Percentiles rank a stretch among this genome's conserved stretches.
Conservation (phyloP, 257 asterid species). For the Osmanthus fragrans region DNA sequence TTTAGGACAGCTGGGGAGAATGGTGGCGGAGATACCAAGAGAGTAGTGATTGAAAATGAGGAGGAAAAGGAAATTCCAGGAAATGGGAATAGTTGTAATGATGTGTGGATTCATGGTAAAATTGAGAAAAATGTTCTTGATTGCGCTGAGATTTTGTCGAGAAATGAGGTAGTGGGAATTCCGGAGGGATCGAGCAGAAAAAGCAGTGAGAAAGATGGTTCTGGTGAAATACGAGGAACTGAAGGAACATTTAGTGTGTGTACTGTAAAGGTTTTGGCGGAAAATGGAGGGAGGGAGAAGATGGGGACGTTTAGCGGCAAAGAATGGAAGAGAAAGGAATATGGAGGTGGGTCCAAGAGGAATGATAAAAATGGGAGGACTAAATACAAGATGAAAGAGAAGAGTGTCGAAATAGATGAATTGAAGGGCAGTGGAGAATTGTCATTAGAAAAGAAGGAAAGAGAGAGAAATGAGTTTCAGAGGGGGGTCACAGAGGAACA, state of each 20-base stretch:
- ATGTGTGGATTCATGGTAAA: conserved; percentile 13
- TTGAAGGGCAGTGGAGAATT: conserved; percentile 16
- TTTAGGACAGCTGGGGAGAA: conserved; percentile 19
- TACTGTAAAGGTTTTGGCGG: conserved; percentile 22
- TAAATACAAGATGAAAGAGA: neutral
- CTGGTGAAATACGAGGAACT: conserved; percentile 9
- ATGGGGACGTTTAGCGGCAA: neutral
- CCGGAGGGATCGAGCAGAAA: conserved; percentile 11
- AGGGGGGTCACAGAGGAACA: neutral
- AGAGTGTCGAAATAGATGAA: conserved; percentile 3
- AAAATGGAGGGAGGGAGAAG: conserved; percentile 12
- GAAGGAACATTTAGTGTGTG: conserved; percentile 4
- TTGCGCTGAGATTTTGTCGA: neutral
- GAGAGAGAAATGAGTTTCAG: neutral
- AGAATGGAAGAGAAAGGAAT: neutral
- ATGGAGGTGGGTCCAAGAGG: neutral
- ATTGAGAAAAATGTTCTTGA: conserved; percentile 16
- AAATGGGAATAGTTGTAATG: conserved; percentile 13
- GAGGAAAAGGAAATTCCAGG: neutral
- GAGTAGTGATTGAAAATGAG: neutral
- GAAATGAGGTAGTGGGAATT: neutral
- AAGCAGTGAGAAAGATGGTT: conserved; percentile 9
- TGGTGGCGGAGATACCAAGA: conserved; percentile 1
- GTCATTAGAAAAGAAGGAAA: conserved; percentile 7
- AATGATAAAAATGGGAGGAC: neutral